Percentiles rank a stretch among this genome's conserved stretches.
Conservation (phyloP, 2,329 filamentous ascomycete genomes). For the Xylariales sp. region DNA sequence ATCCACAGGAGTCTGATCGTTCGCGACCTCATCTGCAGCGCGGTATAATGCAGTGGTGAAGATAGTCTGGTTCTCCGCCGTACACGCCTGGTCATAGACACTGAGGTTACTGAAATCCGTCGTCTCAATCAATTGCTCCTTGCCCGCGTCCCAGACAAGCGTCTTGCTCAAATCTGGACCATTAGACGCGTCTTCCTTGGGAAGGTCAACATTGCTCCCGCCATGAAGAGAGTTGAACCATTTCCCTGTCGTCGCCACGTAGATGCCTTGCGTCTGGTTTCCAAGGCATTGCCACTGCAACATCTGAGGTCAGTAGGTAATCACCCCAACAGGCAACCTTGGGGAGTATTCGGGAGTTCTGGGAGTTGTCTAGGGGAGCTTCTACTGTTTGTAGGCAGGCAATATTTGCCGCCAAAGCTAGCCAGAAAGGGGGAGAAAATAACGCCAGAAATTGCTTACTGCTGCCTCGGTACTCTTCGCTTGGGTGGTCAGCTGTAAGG, state of each 20-base stretch:
- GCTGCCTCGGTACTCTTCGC: conserved; percentile 8
- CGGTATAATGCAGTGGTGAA: conserved; percentile 39
- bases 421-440: too few relatives aligned
- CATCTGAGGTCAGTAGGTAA: conserved; percentile 6
- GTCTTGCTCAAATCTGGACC: conserved; percentile 26
- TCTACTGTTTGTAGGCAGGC: background rate
- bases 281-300: conserved; percentile 40
- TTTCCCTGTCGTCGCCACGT: conserved; percentile 32
- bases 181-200: conserved; percentile 33
- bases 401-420: too few relatives aligned
- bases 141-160: conserved; percentile 23
- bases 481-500: conserved; percentile 22
- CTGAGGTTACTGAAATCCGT: conserved; percentile 22
- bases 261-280: conserved; percentile 36
- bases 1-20: conserved; percentile 26
- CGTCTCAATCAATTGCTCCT: conserved; percentile 19
- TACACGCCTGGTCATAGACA: conserved; percentile 36
- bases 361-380: too few relatives aligned
- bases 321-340: too few relatives aligned
- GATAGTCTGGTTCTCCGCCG: conserved; percentile 33
- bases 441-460: too few relatives aligned
- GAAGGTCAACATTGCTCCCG: conserved; percentile 17
- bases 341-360: too few relatives aligned
- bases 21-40: conserved; percentile 20
- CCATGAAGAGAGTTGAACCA: conserved; percentile 33